Evolutionary conservation across 805 yeast species (phyloP).

Genomic region (Henningerozyma blattae): DNA sequence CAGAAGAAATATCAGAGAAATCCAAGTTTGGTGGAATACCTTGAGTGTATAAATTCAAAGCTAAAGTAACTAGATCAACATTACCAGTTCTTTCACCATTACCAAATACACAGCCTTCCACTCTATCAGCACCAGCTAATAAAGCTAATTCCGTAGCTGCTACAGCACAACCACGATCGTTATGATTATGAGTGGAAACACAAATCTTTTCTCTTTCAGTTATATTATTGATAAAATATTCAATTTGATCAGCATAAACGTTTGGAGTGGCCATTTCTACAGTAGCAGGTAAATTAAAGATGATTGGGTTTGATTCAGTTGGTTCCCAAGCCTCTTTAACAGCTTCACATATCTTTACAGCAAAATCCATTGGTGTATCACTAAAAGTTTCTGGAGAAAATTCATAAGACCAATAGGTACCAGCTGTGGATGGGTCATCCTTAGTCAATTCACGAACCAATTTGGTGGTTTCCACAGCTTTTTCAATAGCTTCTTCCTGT

Average conservation of each 20-base stretch:
- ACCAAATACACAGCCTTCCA: conserved; percentile 77
- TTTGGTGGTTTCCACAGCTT: conserved; percentile 52
- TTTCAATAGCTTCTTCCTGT: conserved; percentile 42
- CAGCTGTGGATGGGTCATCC: conserved; percentile 42
- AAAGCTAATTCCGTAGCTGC: conserved; percentile 79
- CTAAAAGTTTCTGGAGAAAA: conserved; percentile 75
- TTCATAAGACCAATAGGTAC: conserved; percentile 62
- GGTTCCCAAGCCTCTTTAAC: conserved; percentile 72
- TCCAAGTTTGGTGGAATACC: conserved; percentile 63
- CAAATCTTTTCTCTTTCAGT: conserved; percentile 58
- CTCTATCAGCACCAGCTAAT: conserved; percentile 79
- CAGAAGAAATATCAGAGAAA: conserved; percentile 52
- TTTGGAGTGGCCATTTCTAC: conserved; percentile 76
- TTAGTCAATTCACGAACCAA: conserved; percentile 57
- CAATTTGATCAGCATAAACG: conserved; percentile 76
- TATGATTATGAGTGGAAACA: conserved; percentile 72
- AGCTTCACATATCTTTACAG: conserved; percentile 57
- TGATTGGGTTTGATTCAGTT: conserved; percentile 48
- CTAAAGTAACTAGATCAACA: conserved; percentile 70
- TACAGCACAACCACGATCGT: conserved; percentile 82
- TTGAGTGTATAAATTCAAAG: conserved; percentile 67
- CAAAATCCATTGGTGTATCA: conserved; percentile 55
- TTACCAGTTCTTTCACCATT: conserved; percentile 85
- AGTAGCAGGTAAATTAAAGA: conserved; percentile 76
- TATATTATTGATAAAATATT: conserved; percentile 51